Evolutionary conservation across 2,329 filamentous ascomycete species (phyloP).

Genomic region (Penicillium sp.): DNA sequence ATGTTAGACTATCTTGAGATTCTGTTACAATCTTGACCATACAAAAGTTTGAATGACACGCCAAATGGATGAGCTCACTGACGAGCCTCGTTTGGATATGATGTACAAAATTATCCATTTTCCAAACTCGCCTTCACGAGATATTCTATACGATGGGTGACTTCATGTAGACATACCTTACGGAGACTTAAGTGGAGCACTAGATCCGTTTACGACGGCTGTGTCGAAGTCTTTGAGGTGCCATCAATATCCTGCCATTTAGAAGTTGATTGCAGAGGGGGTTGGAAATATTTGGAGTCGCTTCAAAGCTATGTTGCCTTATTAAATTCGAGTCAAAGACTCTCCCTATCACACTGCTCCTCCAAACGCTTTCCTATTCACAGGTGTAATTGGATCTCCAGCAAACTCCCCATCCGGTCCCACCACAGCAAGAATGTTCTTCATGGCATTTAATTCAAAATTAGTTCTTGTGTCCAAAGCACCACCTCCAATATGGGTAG

Average conservation of each 20-base stretch:
- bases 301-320: not conserved
- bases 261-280: no score
- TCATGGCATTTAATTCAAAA: conserved; percentile 53
- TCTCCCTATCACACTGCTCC: not conserved
- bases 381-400: conserved; percentile 22
- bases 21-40: not conserved
- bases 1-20: not conserved
- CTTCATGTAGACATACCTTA: no score
- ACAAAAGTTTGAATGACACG: not conserved
- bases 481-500: conserved; percentile 56
- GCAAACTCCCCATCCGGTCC: conserved; percentile 19
- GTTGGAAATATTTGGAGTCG: no score
- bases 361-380: conserved; percentile 12
- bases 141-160: not conserved
- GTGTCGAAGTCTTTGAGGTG: no score
- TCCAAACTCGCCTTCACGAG: not conserved
- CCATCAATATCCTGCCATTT: no score
- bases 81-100: not conserved
- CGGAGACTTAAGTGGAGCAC: no score
- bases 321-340: not conserved
- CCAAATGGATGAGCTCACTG: not conserved
- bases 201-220: no score
- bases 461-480: conserved; percentile 55
- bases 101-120: no score
- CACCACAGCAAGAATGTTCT: conserved; percentile 47